Evolutionary conservation across 2,329 filamentous ascomycete species (phyloP).

Genomic region (Arachnopeziza araneosa): DNA sequence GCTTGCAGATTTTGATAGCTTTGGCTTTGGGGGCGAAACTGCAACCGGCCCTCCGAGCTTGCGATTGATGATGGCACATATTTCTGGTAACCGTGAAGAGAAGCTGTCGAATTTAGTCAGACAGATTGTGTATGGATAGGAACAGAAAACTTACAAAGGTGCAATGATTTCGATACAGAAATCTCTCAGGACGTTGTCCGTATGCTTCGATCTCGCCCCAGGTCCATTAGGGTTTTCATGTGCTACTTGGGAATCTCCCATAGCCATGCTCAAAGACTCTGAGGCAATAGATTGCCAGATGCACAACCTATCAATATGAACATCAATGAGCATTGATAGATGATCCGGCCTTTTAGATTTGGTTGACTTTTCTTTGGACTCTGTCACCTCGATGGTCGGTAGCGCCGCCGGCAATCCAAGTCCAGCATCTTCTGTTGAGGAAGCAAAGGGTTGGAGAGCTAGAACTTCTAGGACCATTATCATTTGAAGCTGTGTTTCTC

Average conservation of each 20-base stretch:
- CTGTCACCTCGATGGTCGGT: constrained; percentile 19
- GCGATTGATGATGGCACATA: constrained; percentile 64
- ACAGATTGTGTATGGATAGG: neutral
- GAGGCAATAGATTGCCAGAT: constrained; percentile 77
- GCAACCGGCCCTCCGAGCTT: constrained; percentile 70
- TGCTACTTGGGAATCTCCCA: constrained; percentile 37
- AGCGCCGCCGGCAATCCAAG: constrained; percentile 24
- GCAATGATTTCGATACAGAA: constrained; percentile 78
- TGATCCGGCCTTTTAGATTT: constrained; percentile 45
- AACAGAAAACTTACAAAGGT: constrained; percentile 56
- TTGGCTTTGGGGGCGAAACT: constrained; percentile 49
- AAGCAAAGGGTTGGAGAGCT: constrained; percentile 55
- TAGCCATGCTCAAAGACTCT: constrained; percentile 41
- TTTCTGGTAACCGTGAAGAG: constrained; percentile 65
- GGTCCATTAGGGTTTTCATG: constrained; percentile 3
- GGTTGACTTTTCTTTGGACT: constrained; percentile 18
- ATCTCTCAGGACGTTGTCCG: constrained; percentile 59
- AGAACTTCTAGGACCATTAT: constrained; percentile 74
- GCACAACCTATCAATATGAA: constrained; percentile 70
- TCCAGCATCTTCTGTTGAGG: constrained; percentile 30
- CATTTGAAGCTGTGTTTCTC: constrained; percentile 76
- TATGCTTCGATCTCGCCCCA: constrained; percentile 17
- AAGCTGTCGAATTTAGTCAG: constrained; percentile 49
- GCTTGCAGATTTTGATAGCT: constrained; percentile 38
- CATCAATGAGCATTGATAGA: constrained; percentile 59